These are phyloP conservation scores for Beta macrorhiza DNA, from an alignment of 179 eudicot species.

Conservation along the genomic window DNA sequence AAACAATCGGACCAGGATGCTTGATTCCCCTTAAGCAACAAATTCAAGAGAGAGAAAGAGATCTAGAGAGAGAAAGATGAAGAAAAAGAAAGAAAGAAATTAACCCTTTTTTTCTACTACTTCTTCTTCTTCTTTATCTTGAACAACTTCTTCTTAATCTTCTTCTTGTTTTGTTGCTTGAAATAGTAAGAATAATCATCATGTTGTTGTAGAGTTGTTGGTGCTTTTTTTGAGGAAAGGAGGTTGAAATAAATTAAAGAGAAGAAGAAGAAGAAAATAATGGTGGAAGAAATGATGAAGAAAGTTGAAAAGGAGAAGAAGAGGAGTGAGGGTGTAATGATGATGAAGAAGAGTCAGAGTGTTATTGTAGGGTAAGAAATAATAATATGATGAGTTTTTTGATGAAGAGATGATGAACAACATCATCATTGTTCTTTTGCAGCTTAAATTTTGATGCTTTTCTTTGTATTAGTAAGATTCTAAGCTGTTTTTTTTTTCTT, in stretches of 20 bases:
- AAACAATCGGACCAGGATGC: slow-evolving; percentile 35
- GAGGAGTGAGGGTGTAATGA: slow-evolving; percentile 17
- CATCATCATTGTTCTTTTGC: neutral
- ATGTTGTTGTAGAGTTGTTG: neutral
- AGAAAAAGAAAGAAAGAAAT: neutral
- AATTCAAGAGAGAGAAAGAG: neutral
- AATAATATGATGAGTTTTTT: neutral
- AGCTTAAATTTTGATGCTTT: neutral
- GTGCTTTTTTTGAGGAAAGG: slow-evolving; percentile 3
- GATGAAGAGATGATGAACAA: slow-evolving; percentile 1
- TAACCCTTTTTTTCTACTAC: neutral
- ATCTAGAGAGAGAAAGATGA: slow-evolving; percentile 1
- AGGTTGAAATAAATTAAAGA: slow-evolving; percentile 1
- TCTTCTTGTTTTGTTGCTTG: slow-evolving; percentile 4
- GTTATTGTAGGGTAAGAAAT: slow-evolving; percentile 8
- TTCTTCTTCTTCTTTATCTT: no score
- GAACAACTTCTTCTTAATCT: neutral
- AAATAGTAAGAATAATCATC: neutral
- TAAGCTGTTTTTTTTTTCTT: neutral
- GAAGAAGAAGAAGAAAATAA: neutral
- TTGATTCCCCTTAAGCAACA: slow-evolving; percentile 26
- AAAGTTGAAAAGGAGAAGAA: slow-evolving; percentile 2
- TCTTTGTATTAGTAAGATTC: neutral
- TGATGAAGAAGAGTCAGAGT: slow-evolving; percentile 9
- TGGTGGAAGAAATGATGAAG: slow-evolving; percentile 23